These are phyloP conservation scores for Melanomma pulvis-pyrius DNA, from an alignment of 495 filamentous ascomycete genomes.

Conservation along the genomic window DNA sequence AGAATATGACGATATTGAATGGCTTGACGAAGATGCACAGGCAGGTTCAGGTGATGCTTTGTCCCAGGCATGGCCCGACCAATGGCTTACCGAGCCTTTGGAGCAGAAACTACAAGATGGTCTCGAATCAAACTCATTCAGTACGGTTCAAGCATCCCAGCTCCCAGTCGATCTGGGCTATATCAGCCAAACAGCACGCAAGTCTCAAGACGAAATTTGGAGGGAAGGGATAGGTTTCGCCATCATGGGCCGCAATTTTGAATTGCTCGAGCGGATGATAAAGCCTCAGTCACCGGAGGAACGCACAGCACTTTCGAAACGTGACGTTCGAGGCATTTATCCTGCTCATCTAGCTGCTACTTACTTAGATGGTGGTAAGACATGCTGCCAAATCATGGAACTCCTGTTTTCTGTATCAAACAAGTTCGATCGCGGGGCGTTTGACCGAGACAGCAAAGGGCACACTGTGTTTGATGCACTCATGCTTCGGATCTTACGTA, in stretches of 20 bases:
- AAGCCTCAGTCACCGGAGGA: conserved; percentile 1
- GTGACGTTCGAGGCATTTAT: conserved; percentile 36
- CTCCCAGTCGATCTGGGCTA: conserved; percentile 42
- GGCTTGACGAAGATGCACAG: not conserved
- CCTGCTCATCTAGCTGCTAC: conserved; percentile 49
- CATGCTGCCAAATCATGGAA: conserved; percentile 46
- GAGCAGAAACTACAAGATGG: conserved; percentile 34
- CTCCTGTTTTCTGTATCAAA: not conserved
- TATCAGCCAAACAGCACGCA: conserved; percentile 37
- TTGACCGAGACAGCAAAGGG: conserved; percentile 42
- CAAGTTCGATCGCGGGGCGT: conserved; percentile 1
- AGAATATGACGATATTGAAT: not conserved
- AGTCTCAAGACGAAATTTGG: conserved; percentile 38
- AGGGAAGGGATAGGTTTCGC: conserved; percentile 48
- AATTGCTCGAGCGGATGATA: conserved; percentile 25
- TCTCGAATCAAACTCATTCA: conserved; percentile 46
- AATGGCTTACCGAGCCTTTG: conserved; percentile 8
- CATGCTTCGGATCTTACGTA: conserved; percentile 49
- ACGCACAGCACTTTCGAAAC: not conserved
- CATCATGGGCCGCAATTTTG: conserved; percentile 47
- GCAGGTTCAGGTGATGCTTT: conserved; percentile 32
- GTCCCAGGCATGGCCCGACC: conserved; percentile 40
- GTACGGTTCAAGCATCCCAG: conserved; percentile 25
- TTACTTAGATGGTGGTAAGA: conserved; percentile 47
- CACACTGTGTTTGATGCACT: conserved; percentile 51